Evolutionary conservation across 441 rosid genomes (phyloP).

Genomic region (Gossypium gossypioides): DNA sequence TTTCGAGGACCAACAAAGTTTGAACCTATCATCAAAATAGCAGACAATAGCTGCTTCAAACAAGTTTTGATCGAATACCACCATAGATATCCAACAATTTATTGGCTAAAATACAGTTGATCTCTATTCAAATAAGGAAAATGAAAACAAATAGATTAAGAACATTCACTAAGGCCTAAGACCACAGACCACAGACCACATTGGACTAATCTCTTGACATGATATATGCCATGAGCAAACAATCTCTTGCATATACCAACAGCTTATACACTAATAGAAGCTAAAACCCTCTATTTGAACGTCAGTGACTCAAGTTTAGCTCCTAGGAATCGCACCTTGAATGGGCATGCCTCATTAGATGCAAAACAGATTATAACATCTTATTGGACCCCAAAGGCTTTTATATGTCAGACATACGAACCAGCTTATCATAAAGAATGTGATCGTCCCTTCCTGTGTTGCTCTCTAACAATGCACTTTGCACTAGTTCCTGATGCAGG

Average conservation of each 20-base stretch:
- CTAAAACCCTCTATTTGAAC: not conserved
- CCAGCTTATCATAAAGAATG: constrained; percentile 72
- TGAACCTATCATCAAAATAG: too few species aligned
- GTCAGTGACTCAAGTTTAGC: not conserved
- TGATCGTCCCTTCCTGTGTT: constrained; percentile 90
- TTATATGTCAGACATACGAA: constrained; percentile 40
- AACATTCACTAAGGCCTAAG: not conserved
- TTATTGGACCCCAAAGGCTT: not conserved
- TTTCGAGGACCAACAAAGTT: too few species aligned
- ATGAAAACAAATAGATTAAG: not conserved
- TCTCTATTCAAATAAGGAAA: not conserved
- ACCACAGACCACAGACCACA: not conserved
- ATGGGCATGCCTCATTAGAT: not conserved
- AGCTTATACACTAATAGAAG: not conserved
- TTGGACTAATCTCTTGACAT: not conserved
- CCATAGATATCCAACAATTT: not conserved
- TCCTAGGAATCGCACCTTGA: not conserved
- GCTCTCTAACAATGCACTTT: constrained; percentile 82
- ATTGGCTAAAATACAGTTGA: not conserved
- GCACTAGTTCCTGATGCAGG: constrained; percentile 71
- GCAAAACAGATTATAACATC: not conserved
- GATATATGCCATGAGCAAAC: not conserved
- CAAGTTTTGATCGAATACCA: too few species aligned
- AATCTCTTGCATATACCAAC: not conserved
- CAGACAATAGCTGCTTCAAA: too few species aligned